Evolutionary conservation across 345 rosid species (phyloP).

Genomic region (Populus nigra): DNA sequence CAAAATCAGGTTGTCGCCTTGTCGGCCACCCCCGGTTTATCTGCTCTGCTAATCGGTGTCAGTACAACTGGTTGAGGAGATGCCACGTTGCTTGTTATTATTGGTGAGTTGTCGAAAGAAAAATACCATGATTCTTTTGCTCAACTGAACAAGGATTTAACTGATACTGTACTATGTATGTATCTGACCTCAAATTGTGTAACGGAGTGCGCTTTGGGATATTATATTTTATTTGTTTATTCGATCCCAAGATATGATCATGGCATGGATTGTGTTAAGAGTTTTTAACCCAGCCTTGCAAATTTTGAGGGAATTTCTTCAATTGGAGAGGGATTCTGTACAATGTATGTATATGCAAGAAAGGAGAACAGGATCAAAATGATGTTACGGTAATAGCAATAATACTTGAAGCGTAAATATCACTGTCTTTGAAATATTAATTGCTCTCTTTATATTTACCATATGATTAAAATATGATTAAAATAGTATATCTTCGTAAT

Average conservation of each 20-base stretch:
- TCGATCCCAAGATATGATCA: not conserved
- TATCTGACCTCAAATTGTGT: not conserved
- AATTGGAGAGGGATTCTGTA: too few species aligned
- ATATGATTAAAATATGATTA: too few species aligned
- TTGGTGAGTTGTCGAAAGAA: slow-evolving; percentile 28
- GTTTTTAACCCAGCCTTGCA: too few species aligned
- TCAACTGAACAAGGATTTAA: not conserved
- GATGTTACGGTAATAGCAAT: too few species aligned
- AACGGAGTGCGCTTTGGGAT: not conserved
- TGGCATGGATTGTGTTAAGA: not conserved
- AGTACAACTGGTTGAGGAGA: slow-evolving; percentile 30
- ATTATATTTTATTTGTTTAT: not conserved
- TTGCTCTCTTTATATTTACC: too few species aligned
- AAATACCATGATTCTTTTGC: not conserved
- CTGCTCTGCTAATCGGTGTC: slow-evolving; percentile 36
- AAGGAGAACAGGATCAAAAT: too few species aligned
- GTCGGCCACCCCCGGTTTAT: slow-evolving; percentile 78
- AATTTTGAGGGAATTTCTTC: too few species aligned
- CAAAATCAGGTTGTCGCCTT: slow-evolving; percentile 56
- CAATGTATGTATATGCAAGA: too few species aligned
- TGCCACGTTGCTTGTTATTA: slow-evolving; percentile 38
- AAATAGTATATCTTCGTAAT: too few species aligned
- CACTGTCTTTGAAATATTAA: too few species aligned
- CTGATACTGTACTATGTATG: slow-evolving; percentile 4
- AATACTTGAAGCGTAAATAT: too few species aligned